Evolutionary conservation across 106 monocot species (phyloP), one percentile per base, ranked within the genome.

Genomic region (Dendrobium chrysotoxum): DNA sequence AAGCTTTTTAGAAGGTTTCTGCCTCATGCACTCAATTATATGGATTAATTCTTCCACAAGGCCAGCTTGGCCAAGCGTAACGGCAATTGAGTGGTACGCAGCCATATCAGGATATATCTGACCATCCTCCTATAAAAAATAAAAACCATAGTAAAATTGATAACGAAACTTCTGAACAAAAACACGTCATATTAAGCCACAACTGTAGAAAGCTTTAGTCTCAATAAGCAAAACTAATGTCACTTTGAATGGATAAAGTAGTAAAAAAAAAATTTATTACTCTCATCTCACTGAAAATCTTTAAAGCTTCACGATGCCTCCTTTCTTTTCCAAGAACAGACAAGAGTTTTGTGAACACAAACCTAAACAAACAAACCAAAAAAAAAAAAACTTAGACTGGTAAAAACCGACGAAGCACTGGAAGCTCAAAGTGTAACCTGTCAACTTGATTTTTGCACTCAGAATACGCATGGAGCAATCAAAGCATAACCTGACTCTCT

Each of bases 51-150:
- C 91, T 81, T 90, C 88, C 71, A 95, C 86, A 79, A 95, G 80
- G 41, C 98, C 98, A 86, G 92, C 92, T 91, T 95, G 98, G 73
- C 98, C 98, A 35, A 98, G 95, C 28, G 91, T 90, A 50, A 91
- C 94, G 83, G 98, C 90, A 84, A 98, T 95, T 57, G 84, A 80
- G 46, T 95, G 98, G 80, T 92, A 98, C 58, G 92, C 98, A 66
- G 91, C 87, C 95, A 98, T 91, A 86, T 98, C 98, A 83, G 98
- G 98, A 84, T 92, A 98, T 81, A 91, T 84, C 79, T 91, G 91
- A 20, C 83, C 89, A 77, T 95, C 94, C 40, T 85, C 87, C 98
- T 98, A 80, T 46, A 85, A 45, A 76, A 2, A 30, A 78, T 70
- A 30, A 76, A 80, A 76, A 26, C 3, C 50, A 30, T 46, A 77